These are phyloP conservation scores for Neocatenulostroma microsporum DNA, from an alignment of 2,329 filamentous ascomycete species.

Conservation along the genomic window DNA sequence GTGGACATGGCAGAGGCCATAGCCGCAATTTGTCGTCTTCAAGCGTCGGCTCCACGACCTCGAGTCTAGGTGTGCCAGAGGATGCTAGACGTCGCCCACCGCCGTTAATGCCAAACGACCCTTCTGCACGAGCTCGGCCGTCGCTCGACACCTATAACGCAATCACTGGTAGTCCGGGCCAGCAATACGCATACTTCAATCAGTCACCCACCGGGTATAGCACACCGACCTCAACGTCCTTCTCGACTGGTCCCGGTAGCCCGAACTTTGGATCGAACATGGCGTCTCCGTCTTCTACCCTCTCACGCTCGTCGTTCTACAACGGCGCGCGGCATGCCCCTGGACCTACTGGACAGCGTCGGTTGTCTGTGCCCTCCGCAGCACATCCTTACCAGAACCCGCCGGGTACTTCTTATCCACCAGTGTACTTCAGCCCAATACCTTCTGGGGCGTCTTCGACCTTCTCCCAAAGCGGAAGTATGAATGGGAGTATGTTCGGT, in stretches of 20 bases:
- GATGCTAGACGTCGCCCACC: slow-evolving; percentile 67
- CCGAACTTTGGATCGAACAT: slow-evolving; percentile 63
- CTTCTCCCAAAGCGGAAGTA: slow-evolving; percentile 52
- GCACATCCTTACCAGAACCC: slow-evolving; percentile 66
- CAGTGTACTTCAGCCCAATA: slow-evolving; percentile 49
- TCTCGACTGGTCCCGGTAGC: slow-evolving; percentile 67
- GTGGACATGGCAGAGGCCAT: slow-evolving; percentile 68
- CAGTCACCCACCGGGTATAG: slow-evolving; percentile 67
- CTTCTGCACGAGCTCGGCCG: slow-evolving; percentile 51
- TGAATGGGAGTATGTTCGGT: slow-evolving; percentile 53
- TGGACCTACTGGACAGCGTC: slow-evolving; percentile 43
- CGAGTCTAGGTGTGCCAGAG: slow-evolving; percentile 57
- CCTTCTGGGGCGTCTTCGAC: slow-evolving; percentile 48
- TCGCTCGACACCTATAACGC: slow-evolving; percentile 58
- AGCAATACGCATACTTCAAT: slow-evolving; percentile 57
- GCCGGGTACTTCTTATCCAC: slow-evolving; percentile 47
- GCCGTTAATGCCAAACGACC: slow-evolving; percentile 69
- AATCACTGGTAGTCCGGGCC: slow-evolving; percentile 51
- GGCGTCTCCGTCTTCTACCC: slow-evolving; percentile 63
- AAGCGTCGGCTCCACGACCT: slow-evolving; percentile 70
- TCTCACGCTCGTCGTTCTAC: slow-evolving; percentile 64
- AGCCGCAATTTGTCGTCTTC: slow-evolving; percentile 79
- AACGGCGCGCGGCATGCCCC: slow-evolving; percentile 60
- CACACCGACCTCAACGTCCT: slow-evolving; percentile 77
- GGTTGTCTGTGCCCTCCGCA: slow-evolving; percentile 73